Conservation (phyloP, 108 stramenopile species). For the Aurantiochytrium sp. region DNA sequence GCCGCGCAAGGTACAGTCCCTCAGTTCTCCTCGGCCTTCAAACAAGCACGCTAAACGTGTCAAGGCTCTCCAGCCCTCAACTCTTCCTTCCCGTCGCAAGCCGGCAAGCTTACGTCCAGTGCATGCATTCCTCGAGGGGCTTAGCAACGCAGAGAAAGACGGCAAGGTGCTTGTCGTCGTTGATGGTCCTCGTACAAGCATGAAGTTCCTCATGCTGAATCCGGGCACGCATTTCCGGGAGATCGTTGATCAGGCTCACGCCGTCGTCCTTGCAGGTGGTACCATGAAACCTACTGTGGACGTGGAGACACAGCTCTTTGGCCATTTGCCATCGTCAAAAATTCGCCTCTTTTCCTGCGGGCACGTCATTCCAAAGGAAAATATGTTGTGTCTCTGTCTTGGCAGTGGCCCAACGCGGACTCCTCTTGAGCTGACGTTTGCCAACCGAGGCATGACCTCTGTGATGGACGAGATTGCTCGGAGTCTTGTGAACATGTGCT, state of each 20-base stretch:
- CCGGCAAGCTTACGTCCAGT: neutral
- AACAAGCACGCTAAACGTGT: too few species aligned
- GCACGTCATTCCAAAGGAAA: slow-evolving; percentile 72
- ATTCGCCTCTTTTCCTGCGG: slow-evolving; percentile 80
- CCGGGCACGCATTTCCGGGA: slow-evolving; percentile 66
- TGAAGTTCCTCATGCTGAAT: slow-evolving; percentile 69
- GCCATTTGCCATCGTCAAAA: slow-evolving; percentile 21
- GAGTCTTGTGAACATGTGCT: slow-evolving; percentile 58
- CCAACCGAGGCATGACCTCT: slow-evolving; percentile 40
- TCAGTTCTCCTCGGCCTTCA: too few species aligned
- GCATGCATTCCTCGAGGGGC: neutral
- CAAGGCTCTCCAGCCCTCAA: neutral
- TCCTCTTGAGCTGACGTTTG: slow-evolving; percentile 75
- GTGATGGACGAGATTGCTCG: slow-evolving; percentile 72
- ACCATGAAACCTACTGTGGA: slow-evolving; percentile 83
- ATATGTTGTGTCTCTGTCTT: slow-evolving; percentile 50
- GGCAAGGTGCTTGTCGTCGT: slow-evolving; percentile 50
- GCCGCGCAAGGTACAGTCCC: too few species aligned
- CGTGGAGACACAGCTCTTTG: slow-evolving; percentile 75
- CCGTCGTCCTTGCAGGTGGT: slow-evolving; percentile 88
- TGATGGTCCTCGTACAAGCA: neutral
- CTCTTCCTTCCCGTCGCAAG: neutral
- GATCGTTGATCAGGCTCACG: slow-evolving; percentile 69
- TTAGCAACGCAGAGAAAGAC: neutral
- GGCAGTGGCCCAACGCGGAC: slow-evolving; percentile 44